These are phyloP conservation scores for Sporobolomyces phaffii DNA, from an alignment of 768 basidiomycete genomes.

Conservation along the genomic window DNA sequence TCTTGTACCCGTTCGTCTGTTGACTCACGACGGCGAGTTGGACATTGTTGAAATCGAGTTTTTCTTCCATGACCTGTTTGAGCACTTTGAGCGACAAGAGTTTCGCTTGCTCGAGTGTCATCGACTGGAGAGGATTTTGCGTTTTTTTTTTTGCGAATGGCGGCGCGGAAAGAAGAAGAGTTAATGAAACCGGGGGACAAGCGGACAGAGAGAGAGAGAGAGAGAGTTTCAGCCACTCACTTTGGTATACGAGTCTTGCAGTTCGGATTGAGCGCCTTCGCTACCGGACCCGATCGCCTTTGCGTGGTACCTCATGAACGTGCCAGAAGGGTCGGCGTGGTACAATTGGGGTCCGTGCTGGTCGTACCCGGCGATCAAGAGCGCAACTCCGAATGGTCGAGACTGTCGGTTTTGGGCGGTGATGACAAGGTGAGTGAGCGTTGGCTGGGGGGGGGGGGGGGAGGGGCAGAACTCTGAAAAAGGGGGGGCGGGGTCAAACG, in stretches of 20 bases:
- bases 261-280: conserved; percentile 91
- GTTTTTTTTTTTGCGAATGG: too few relatives aligned
- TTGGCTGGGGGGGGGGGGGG: too few relatives aligned
- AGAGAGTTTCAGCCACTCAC: conserved; percentile 49
- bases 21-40: conserved; percentile 77
- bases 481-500: conserved; percentile 32
- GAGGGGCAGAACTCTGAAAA: not conserved
- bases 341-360: conserved; percentile 94
- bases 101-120: conserved; percentile 83
- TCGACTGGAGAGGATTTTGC: conserved; percentile 57
- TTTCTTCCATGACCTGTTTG: conserved; percentile 99
- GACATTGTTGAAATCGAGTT: conserved; percentile 96
- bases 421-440: too few relatives aligned
- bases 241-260: conserved; percentile 96
- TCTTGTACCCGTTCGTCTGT: conserved; percentile 10
- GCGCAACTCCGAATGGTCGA: conserved; percentile 93
- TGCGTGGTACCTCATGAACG: conserved; percentile 91
- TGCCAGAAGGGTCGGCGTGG: conserved; percentile 97
- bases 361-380: conserved; percentile 95
- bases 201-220: not conserved
- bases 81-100: conserved; percentile 76
- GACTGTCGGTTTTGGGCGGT: too few relatives aligned
- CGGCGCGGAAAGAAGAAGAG: too few relatives aligned
- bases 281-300: conserved; percentile 98
- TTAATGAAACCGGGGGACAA: too few relatives aligned